Conservation (phyloP, 2,329 filamentous ascomycete genomes). For the Chalara sp. region DNA sequence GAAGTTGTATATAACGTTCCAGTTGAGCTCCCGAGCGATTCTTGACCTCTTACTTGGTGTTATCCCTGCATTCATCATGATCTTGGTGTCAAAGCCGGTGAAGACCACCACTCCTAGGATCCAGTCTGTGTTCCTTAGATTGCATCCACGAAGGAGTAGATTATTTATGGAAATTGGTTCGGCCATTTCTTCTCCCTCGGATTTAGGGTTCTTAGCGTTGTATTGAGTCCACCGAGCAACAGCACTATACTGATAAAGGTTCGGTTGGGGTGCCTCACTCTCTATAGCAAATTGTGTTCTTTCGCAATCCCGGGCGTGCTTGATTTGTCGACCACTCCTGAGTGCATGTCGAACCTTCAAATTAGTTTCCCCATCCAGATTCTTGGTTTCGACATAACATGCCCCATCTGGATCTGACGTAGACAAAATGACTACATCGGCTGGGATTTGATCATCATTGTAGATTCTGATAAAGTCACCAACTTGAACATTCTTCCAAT, state of each 20-base stretch:
- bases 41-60: conserved; percentile 91
- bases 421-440: conserved; percentile 85
- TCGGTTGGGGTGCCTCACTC: conserved; percentile 85
- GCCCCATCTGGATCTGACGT: conserved; percentile 91
- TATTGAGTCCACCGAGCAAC: conserved; percentile 81
- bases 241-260: conserved; percentile 91
- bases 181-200: conserved; percentile 68
- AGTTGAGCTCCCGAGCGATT: conserved; percentile 90
- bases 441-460: conserved; percentile 91
- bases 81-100: conserved; percentile 94
- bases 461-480: conserved; percentile 96
- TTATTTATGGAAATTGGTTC: conserved; percentile 96
- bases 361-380: conserved; percentile 95
- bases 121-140: conserved; percentile 94
- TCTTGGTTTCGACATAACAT: conserved; percentile 98
- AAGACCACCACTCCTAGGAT: conserved; percentile 86
- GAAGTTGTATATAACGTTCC: conserved; percentile 97
- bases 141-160: conserved; percentile 85
- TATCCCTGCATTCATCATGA: conserved; percentile 96
- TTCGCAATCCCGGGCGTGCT: conserved; percentile 89
- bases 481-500: conserved; percentile 92
- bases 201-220: conserved; percentile 54
- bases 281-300: conserved; percentile 80
- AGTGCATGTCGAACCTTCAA: conserved; percentile 90
- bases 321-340: conserved; percentile 74